Percentiles rank a stretch among this genome's conserved stretches.
These are phyloP conservation scores for Calonectria ilicicola DNA, from an alignment of 2,329 filamentous ascomycete species.

Conservation along the genomic window DNA sequence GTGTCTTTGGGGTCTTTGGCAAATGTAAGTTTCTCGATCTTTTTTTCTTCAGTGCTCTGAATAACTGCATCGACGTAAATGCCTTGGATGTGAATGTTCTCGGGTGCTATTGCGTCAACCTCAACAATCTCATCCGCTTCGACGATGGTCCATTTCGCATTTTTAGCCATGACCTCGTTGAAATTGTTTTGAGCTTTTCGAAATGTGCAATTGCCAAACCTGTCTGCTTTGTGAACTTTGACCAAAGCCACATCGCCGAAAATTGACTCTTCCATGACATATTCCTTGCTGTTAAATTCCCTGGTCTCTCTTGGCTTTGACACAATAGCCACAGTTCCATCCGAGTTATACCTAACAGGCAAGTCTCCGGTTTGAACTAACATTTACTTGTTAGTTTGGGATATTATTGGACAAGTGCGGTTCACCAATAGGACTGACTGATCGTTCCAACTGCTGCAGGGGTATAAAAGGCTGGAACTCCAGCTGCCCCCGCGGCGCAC, in stretches of 20 bases:
- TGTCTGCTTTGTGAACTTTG: not conserved
- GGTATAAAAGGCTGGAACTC: not conserved
- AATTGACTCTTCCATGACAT: conserved; percentile 1
- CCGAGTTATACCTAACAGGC: not conserved
- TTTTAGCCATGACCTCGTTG: not conserved
- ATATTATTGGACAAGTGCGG: too few relatives aligned
- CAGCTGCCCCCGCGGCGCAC: not conserved
- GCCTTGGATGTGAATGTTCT: not conserved
- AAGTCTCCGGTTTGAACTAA: not conserved
- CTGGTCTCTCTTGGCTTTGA: not conserved
- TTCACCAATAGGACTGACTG: not conserved
- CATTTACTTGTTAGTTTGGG: too few relatives aligned
- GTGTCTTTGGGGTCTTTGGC: not conserved
- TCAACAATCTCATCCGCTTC: not conserved
- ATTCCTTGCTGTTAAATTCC: not conserved
- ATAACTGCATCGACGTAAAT: not conserved
- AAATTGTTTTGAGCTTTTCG: not conserved
- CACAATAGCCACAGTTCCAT: not conserved
- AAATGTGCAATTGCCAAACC: not conserved
- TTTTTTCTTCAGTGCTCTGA: not conserved
- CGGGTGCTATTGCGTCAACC: not conserved
- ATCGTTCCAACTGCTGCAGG: not conserved
- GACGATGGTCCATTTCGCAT: not conserved
- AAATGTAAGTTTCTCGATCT: not conserved
- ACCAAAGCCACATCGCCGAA: not conserved